Evolutionary conservation across 805 yeast genomes (phyloP).

Genomic region (Cyberlindnera petersonii): DNA sequence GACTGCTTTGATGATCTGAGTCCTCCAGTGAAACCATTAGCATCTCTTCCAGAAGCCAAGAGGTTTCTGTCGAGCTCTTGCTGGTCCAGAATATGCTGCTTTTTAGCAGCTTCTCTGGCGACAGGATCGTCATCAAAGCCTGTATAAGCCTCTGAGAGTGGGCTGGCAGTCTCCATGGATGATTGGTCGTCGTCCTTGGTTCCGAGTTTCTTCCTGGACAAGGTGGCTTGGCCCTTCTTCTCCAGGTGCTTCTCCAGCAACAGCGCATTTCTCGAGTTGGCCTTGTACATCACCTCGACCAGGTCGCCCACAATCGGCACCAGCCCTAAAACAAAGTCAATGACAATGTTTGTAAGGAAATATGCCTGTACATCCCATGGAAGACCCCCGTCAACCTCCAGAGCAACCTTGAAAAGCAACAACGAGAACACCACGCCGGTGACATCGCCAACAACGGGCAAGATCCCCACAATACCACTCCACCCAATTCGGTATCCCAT

Average conservation of each 20-base stretch:
- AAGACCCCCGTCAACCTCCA: conserved; percentile 59
- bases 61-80: not conserved
- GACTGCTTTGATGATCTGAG: not conserved
- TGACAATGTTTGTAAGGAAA: conserved; percentile 56
- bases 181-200: not conserved
- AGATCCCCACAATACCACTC: conserved; percentile 60
- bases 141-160: too few relatives aligned
- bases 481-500: conserved; percentile 68
- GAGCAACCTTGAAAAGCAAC: conserved; percentile 38
- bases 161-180: not conserved
- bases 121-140: not conserved
- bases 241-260: conserved; percentile 56
- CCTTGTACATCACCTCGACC: conserved; percentile 65
- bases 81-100: not conserved
- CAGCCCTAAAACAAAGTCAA: conserved; percentile 68
- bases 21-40: not conserved
- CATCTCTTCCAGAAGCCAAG: not conserved
- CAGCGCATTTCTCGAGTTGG: conserved; percentile 70
- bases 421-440: conserved; percentile 50
- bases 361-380: conserved; percentile 49
- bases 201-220: not conserved
- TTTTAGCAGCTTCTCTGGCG: conserved; percentile 1
- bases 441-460: conserved; percentile 67
- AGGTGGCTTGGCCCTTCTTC: conserved; percentile 13
- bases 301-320: conserved; percentile 77